Base-by-base conservation (phyloP, 352 stramenopile species). In the Globisporangium mamillatum region DNA sequence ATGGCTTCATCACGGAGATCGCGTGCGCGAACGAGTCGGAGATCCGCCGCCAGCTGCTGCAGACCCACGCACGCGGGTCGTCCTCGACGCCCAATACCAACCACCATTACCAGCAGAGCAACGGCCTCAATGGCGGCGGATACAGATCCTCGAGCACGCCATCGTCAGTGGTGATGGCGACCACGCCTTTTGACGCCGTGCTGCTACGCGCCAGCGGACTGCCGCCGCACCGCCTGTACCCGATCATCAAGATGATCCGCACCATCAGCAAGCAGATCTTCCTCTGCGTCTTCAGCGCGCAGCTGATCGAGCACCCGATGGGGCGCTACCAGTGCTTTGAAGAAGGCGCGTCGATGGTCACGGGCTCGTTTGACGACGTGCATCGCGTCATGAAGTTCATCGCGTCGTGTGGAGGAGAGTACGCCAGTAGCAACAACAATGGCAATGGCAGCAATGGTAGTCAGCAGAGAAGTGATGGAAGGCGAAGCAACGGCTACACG, bases 221-320 rank as follows among this genome's bases (percentile, higher is more conserved):
- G 29, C 74, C 85, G 7, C 70, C 81, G 58, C 69, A 68, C 36
- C 80, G 77, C 4, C 73, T 93, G 48, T 79, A 84, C 34, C 61
- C 81, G 7, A 62, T 92, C 29, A 60, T 95, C 48, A 83, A 86
- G 52, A 71, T 77, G 55, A 75, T 93, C 46, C 86, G 83, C 55
- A 89, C 81, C 22, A 88, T 94, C 70, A 92, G 79, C 69, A 79
- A 78, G 58, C 86, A 95, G 81, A 81, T 95, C 68, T 95, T 95
- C 58, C 66, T 95, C n/a, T 94, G 86, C 54, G 81, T 93, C 60
- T 92, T 91, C 70, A 94, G 86, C 74, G 75, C 86, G 65, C 86
- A 91, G 64, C 72, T 95, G 9, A 75, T 81, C 5, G 86, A 93
- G 66, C 60, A 93, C 64, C 81, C 88, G 5, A 79, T 86, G 71